Base-by-base conservation (phyloP, 2,329 filamentous ascomycete genomes). In the Cyclaneusma minus region DNA sequence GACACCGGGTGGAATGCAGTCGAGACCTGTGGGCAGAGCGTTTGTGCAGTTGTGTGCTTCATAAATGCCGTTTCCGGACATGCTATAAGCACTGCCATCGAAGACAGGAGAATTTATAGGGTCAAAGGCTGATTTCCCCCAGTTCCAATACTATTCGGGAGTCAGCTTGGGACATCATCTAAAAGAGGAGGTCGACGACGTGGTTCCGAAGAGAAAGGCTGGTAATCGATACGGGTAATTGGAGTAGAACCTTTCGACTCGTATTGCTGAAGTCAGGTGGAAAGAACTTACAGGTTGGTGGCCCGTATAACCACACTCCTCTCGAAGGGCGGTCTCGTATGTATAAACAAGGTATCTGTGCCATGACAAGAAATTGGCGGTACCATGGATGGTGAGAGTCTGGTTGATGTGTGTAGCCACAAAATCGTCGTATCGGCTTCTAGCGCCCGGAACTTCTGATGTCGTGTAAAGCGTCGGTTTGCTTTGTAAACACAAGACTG, bases 101-200 rank as follows among this genome's bases (percentile, higher is more conserved):
- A 72, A 68, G 25, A 68, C 41, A 9, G 63, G 59, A 0, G 62
- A 65, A 29, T 55, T 52, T 32, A 45, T 37, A 1, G 55, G 51
- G 34, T 68, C 55, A 3, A 48, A 33, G 3, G 56, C 49, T 45
- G 56, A 58, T 27, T 52, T 51, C 3, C 54, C 54, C 59, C 62
- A 68, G 41, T 67, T 60, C 48, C 57, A 58, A 47, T 64, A 67
- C 41, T 56, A 50, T 5, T 44, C 48, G 32, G 50, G 55, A n/a
- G n/a, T n/a, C n/a, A n/a, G n/a, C n/a, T 35, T 55, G 54, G 3
- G 54, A 20, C 8, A 20, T 7, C 11, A 7, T 20, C 18, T 20
- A 8, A 11, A 20, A 11, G 18, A 8, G 7, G n/a, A 20, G 18
- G 8, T 20, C n/a, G n/a, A n/a, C n/a, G n/a, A n/a, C n/a, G n/a